phyloP scores from a whole-genome alignment of 768 basidiomycete genomes.

The Holtermanniella nyarrowii region DNA sequence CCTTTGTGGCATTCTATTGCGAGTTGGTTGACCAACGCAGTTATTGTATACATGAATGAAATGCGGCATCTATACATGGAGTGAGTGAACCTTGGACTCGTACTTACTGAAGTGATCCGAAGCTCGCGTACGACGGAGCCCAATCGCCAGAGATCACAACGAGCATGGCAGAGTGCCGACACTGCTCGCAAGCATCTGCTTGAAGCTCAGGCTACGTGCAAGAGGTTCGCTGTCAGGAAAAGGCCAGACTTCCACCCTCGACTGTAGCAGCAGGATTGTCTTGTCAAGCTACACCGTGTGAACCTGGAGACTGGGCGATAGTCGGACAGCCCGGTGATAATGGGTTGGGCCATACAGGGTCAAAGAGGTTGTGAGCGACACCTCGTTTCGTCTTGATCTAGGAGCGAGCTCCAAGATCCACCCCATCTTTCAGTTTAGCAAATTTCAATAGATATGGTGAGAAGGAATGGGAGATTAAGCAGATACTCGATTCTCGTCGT shows the following conservation, averaged over 20 bases:
- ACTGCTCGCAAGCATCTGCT: neutral
- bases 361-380: neutral
- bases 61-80: too few relatives aligned
- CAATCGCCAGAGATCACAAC: too few relatives aligned
- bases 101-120: too few relatives aligned
- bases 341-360: slow-evolving; percentile 19
- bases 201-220: slow-evolving; percentile 32
- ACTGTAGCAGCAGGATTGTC: slow-evolving; percentile 17
- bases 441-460: too few relatives aligned
- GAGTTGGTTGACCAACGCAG: too few relatives aligned
- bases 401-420: slow-evolving; percentile 11
- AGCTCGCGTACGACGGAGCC: too few relatives aligned
- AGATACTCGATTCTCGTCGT: slow-evolving; percentile 25
- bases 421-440: slow-evolving; percentile 18
- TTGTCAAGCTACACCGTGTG: slow-evolving; percentile 10
- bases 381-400: slow-evolving; percentile 13
- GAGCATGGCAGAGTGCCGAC: too few relatives aligned
- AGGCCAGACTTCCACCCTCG: slow-evolving; percentile 4
- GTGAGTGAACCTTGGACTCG: too few relatives aligned
- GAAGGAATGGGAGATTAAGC: slow-evolving; percentile 24
- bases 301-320: slow-evolving; percentile 17
- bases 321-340: slow-evolving; percentile 17
- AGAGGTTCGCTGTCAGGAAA: slow-evolving; percentile 19
- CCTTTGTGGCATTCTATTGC: too few relatives aligned
- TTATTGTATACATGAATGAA: too few relatives aligned